Conservation (phyloP, 2,329 filamentous ascomycete genomes). For the Metarhizium humberi region DNA sequence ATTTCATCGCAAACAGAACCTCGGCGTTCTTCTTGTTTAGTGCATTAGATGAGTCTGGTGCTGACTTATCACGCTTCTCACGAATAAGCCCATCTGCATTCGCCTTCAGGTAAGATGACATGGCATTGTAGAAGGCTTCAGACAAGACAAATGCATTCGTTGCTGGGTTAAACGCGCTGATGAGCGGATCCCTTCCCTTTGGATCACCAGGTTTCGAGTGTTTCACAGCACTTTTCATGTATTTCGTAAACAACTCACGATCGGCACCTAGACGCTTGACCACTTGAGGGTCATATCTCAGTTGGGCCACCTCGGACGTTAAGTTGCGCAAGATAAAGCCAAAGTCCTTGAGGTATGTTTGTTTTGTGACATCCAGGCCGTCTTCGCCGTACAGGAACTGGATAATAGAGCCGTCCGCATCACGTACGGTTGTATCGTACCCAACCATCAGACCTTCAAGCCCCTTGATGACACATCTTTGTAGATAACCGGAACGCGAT, state of each 20-base stretch:
- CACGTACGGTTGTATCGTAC: slow-evolving; percentile 89
- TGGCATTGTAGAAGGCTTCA: slow-evolving; percentile 68
- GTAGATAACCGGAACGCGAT: slow-evolving; percentile 89
- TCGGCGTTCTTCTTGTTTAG: slow-evolving; percentile 67
- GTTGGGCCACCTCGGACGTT: slow-evolving; percentile 65
- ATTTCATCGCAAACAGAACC: slow-evolving; percentile 81
- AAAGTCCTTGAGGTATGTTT: slow-evolving; percentile 85
- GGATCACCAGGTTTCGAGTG: slow-evolving; percentile 47
- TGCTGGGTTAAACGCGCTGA: slow-evolving; percentile 64
- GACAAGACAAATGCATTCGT: slow-evolving; percentile 79
- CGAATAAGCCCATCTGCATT: slow-evolving; percentile 57
- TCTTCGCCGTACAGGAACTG: slow-evolving; percentile 98
- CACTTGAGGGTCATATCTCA: slow-evolving; percentile 53
- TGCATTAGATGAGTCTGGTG: slow-evolving; percentile 23
- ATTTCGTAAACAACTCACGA: slow-evolving; percentile 56
- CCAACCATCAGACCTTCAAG: slow-evolving; percentile 91
- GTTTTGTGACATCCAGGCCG: slow-evolving; percentile 86
- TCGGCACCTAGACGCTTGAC: slow-evolving; percentile 37
- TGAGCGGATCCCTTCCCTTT: slow-evolving; percentile 65
- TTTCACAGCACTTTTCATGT: slow-evolving; percentile 76
- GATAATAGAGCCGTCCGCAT: slow-evolving; percentile 85
- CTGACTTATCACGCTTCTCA: slow-evolving; percentile 27
- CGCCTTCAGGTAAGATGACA: slow-evolving; percentile 67
- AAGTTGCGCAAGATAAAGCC: slow-evolving; percentile 84
- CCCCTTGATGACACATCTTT: slow-evolving; percentile 95